A percentile compares a stretch with the other conserved stretches of the same genome.
These are phyloP conservation scores for Zizania palustris DNA, from an alignment of 202 grass and related monocot genomes.

Conservation along the genomic window DNA sequence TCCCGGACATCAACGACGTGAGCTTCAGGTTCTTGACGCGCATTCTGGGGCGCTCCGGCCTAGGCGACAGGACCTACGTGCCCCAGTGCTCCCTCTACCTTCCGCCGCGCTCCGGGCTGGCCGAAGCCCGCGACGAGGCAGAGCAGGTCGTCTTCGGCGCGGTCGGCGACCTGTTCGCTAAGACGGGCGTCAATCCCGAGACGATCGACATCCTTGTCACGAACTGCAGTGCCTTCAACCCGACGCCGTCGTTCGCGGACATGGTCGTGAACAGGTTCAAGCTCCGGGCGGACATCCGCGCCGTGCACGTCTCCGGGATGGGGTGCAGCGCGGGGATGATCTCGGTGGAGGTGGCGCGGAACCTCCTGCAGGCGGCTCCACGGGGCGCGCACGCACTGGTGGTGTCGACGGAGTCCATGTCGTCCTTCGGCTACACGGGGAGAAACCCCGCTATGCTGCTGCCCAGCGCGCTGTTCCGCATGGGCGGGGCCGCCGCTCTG, in stretches of 20 bases:
- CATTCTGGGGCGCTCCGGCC: conserved; percentile 47
- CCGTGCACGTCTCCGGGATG: conserved; percentile 64
- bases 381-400: conserved; percentile 43
- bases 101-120: conserved; percentile 39
- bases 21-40: conserved; percentile 50
- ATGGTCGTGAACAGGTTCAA: conserved; percentile 62
- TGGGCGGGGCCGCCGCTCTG: conserved; percentile 58
- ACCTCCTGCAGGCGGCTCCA: conserved; percentile 43
- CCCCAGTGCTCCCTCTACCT: conserved; percentile 45
- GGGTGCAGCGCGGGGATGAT: conserved; percentile 75
- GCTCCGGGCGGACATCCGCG: conserved; percentile 48
- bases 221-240: conserved; percentile 64
- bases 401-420: conserved; percentile 47
- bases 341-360: conserved; percentile 48
- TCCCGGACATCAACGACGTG: conserved; percentile 44
- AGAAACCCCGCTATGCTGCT: conserved; percentile 55
- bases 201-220: conserved; percentile 59
- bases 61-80: conserved; percentile 60
- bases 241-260: conserved; percentile 56
- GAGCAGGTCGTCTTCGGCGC: conserved; percentile 46
- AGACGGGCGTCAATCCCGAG: conserved; percentile 41
- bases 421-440: conserved; percentile 45
- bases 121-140: conserved; percentile 43
- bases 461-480: conserved; percentile 55
- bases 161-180: conserved; percentile 52